phyloP scores from a whole-genome alignment of 2,329 filamentous ascomycete species.

The Albophoma yamanashiensis region DNA sequence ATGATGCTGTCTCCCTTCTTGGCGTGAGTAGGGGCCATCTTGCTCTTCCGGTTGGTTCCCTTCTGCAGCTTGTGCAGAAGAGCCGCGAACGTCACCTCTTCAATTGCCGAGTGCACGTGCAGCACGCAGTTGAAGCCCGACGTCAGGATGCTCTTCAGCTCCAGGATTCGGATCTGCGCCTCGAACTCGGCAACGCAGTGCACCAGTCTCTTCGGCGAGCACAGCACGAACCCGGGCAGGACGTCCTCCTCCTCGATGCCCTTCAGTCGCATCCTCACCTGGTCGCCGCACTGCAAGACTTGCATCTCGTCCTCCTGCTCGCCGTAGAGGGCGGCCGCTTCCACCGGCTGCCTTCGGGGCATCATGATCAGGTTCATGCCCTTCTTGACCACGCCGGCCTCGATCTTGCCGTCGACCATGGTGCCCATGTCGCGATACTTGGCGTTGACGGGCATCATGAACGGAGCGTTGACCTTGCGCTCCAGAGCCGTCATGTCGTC shows the following conservation, averaged over 20 bases:
- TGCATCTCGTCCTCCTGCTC: slow-evolving; percentile 90
- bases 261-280: slow-evolving; percentile 82
- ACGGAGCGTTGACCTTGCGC: slow-evolving; percentile 91
- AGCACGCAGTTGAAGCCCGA: slow-evolving; percentile 97
- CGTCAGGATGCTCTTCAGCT: slow-evolving; percentile 86
- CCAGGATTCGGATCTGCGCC: slow-evolving; percentile 90
- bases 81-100: slow-evolving; percentile 86
- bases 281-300: slow-evolving; percentile 81
- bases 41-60: slow-evolving; percentile 87
- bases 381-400: slow-evolving; percentile 91
- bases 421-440: slow-evolving; percentile 98
- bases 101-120: slow-evolving; percentile 93
- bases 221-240: slow-evolving; percentile 88
- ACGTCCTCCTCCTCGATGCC: slow-evolving; percentile 98
- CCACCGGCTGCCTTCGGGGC: slow-evolving; percentile 78
- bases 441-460: slow-evolving; percentile 97
- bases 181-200: slow-evolving; percentile 86
- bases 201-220: slow-evolving; percentile 85
- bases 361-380: slow-evolving; percentile 81
- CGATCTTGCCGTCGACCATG: slow-evolving; percentile 94
- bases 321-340: slow-evolving; percentile 78
- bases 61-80: slow-evolving; percentile 93
- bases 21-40: slow-evolving; percentile 84
- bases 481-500: slow-evolving; percentile 87
- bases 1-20: slow-evolving; percentile 78